Percentiles rank a stretch among this genome's conserved stretches.
Evolutionary conservation across 164 flowering plant genomes (phyloP).

Genomic region (Santalum album): DNA sequence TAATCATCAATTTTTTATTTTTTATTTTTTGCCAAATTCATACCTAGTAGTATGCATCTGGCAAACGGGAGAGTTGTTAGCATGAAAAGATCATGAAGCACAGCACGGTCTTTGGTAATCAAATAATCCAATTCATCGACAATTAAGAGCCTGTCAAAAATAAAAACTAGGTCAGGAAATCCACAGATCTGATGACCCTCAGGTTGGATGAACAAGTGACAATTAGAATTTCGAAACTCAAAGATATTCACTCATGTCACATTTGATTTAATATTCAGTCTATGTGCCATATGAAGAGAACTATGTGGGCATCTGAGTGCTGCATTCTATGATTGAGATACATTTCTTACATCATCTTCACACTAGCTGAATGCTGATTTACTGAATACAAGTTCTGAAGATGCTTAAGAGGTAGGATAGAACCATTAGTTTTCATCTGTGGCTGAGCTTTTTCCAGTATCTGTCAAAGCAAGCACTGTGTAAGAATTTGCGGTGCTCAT

Average conservation of each 20-base stretch:
- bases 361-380: background rate
- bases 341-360: slow-evolving; percentile 4
- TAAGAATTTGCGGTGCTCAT: slow-evolving; percentile 3
- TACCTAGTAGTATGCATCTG: slow-evolving; percentile 81
- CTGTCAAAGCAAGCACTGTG: background rate
- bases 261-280: background rate
- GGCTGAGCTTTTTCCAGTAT: slow-evolving; percentile 1
- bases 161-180: background rate
- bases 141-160: slow-evolving; percentile 1
- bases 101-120: slow-evolving; percentile 72
- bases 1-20: background rate
- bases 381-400: slow-evolving; percentile 1
- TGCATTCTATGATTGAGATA: background rate
- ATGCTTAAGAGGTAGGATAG: background rate
- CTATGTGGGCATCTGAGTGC: too few species aligned
- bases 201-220: background rate
- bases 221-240: background rate
- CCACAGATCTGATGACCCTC: background rate
- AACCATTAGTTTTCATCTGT: background rate
- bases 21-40: background rate
- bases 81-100: slow-evolving; percentile 97
- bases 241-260: background rate
- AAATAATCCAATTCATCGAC: slow-evolving; percentile 28
- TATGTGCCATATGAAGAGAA: too few species aligned
- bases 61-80: slow-evolving; percentile 81